A percentile compares a stretch with the other conserved stretches of the same genome.
phyloP scores from a whole-genome alignment of 1,284 basidiomycete species.

The Ustilago lituana region DNA sequence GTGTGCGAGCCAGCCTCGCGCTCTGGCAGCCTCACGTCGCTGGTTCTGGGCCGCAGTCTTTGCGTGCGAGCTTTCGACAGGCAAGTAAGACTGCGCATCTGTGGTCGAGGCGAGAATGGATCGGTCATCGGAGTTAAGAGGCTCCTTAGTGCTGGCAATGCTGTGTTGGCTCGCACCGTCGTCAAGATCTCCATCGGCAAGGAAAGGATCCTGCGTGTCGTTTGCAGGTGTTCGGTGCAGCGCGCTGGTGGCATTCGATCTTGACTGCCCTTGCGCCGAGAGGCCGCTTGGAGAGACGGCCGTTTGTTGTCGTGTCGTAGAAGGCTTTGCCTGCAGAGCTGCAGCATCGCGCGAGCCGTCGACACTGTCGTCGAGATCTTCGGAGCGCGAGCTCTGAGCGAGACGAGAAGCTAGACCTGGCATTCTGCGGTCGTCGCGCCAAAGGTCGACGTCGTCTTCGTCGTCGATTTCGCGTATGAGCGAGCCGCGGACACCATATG shows the following conservation, averaged over 20 bases:
- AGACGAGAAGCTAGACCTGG: constrained; percentile 35
- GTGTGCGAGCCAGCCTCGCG: constrained; percentile 50
- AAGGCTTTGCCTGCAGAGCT: constrained; percentile 6
- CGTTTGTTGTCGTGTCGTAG: background rate
- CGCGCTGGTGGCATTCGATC: no score
- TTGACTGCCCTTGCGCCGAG: no score
- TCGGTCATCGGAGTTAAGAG: constrained; percentile 15
- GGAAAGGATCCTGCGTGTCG: constrained; percentile 47
- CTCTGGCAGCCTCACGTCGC: constrained; percentile 18
- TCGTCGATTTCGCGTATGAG: constrained; percentile 54
- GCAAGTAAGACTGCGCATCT: background rate
- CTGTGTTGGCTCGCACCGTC: constrained; percentile 35
- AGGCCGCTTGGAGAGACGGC: no score
- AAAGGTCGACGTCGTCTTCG: constrained; percentile 53
- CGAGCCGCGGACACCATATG: constrained; percentile 35
- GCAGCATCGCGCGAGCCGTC: constrained; percentile 22
- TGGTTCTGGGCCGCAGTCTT: constrained; percentile 18
- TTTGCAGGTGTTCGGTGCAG: constrained; percentile 2
- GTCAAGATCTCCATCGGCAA: constrained; percentile 50
- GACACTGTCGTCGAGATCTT: constrained; percentile 36
- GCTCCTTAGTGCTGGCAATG: constrained; percentile 29
- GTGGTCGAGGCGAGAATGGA: constrained; percentile 9
- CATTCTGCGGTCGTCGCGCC: constrained; percentile 48
- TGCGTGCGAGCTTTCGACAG: constrained; percentile 1
- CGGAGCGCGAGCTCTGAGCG: constrained; percentile 28